Conservation (phyloP, 345 rosid species). For the Pelargonium nanum region DNA sequence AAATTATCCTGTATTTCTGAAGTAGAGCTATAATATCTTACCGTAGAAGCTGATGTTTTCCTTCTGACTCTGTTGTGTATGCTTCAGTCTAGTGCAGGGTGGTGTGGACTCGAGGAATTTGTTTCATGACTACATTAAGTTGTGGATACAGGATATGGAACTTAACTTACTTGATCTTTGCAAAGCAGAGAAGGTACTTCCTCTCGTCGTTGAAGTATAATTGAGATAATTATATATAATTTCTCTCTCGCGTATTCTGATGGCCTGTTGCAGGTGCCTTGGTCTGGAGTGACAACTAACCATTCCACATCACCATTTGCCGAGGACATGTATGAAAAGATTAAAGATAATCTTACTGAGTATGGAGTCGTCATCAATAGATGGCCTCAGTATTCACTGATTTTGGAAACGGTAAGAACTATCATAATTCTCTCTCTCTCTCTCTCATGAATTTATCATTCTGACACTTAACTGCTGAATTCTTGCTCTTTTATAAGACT, state of each 20-base stretch:
- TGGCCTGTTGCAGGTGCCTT: constrained; percentile 46
- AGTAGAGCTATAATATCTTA: constrained; percentile 8
- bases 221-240: neutral
- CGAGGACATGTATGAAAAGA: constrained; percentile 83
- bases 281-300: constrained; percentile 78
- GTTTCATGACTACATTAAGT: constrained; percentile 69
- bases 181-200: constrained; percentile 74
- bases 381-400: constrained; percentile 87
- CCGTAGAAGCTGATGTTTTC: constrained; percentile 5
- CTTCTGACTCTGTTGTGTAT: constrained; percentile 10
- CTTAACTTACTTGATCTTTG: constrained; percentile 81
- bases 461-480: neutral
- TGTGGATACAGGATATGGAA: constrained; percentile 95
- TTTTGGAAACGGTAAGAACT: constrained; percentile 68
- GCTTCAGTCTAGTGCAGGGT: constrained; percentile 59
- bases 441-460: neutral
- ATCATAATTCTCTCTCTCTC: too few relatives aligned
- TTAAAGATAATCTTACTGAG: constrained; percentile 55
- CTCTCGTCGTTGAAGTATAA: neutral
- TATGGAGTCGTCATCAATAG: constrained; percentile 83
- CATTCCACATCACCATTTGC: constrained; percentile 91
- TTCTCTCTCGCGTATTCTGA: neutral
- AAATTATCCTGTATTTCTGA: neutral
- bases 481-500: constrained; percentile 35
- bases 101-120: constrained; percentile 75